Conservation (phyloP, 805 yeast genomes). For the Maudiozyma turicensis region DNA sequence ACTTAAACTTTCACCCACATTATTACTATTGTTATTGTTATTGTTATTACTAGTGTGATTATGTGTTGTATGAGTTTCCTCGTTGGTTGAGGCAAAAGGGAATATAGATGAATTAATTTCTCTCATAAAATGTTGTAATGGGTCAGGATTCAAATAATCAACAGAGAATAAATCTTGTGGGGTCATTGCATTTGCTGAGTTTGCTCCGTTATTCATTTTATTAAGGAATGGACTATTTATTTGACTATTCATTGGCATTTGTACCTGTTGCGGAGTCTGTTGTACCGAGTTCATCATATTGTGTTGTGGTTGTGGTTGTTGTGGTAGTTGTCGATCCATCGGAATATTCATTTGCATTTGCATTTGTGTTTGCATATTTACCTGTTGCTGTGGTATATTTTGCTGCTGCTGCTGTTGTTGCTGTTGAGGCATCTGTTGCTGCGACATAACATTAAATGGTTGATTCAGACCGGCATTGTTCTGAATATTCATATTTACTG, state of each 20-base stretch:
- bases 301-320: slow-evolving; percentile 1
- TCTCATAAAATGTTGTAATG: slow-evolving; percentile 16
- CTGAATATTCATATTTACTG: no score
- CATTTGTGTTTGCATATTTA: not conserved
- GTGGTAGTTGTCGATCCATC: slow-evolving; percentile 4
- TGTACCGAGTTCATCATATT: not conserved
- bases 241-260: slow-evolving; percentile 2
- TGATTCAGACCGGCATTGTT: no score
- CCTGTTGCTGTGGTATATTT: not conserved
- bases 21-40: not conserved
- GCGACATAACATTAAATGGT: not conserved
- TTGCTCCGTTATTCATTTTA: not conserved
- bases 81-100: slow-evolving; percentile 1
- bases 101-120: slow-evolving; percentile 10
- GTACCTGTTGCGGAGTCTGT: not conserved
- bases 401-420: not conserved
- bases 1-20: not conserved
- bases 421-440: not conserved
- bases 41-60: not conserved
- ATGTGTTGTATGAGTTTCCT: not conserved
- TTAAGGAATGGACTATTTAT: not conserved
- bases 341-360: not conserved
- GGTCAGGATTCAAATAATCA: slow-evolving; percentile 15
- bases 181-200: not conserved
- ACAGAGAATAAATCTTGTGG: slow-evolving; percentile 11